Evolutionary conservation across 2,329 filamentous ascomycete genomes (phyloP).

Genomic region (Aspergillus phoenicis): DNA sequence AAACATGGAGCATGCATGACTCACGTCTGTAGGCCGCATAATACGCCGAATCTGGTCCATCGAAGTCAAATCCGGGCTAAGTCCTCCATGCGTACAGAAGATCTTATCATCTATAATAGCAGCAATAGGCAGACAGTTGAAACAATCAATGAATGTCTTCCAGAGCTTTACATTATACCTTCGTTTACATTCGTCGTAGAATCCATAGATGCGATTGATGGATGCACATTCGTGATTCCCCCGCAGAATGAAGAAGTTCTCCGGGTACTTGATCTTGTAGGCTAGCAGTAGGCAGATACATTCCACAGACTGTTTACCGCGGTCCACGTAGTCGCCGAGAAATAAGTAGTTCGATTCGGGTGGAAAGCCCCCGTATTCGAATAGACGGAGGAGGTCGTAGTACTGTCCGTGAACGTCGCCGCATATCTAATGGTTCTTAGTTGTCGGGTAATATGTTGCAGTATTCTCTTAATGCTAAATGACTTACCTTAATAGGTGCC

Average conservation of each 20-base stretch:
- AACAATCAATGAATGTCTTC: constrained; percentile 66
- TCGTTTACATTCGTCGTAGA: background rate
- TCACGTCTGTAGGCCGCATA: constrained; percentile 97
- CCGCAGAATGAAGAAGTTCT: constrained; percentile 98
- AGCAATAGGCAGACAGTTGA: constrained; percentile 42
- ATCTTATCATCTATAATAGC: background rate
- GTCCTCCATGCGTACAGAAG: constrained; percentile 98
- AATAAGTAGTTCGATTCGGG: constrained; percentile 99
- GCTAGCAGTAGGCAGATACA: constrained; percentile 95
- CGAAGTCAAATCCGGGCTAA: constrained; percentile 95
- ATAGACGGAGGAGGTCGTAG: background rate
- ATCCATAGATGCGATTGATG: constrained; percentile 93
- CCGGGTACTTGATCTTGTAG: constrained; percentile 99
- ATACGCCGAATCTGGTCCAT: constrained; percentile 99
- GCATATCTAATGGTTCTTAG: background rate
- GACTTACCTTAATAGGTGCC: background rate
- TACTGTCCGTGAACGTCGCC: background rate
- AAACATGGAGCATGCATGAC: constrained; percentile 42
- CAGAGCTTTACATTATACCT: background rate
- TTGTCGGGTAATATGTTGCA: too few species aligned
- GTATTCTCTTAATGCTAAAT: too few species aligned
- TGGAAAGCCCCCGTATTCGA: constrained; percentile 69
- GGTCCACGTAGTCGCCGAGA: constrained; percentile 97
- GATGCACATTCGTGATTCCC: constrained; percentile 99
- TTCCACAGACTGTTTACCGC: constrained; percentile 98